Evolutionary conservation across 352 stramenopile genomes (phyloP).

Genomic region (Globisporangium acanthophoron): DNA sequence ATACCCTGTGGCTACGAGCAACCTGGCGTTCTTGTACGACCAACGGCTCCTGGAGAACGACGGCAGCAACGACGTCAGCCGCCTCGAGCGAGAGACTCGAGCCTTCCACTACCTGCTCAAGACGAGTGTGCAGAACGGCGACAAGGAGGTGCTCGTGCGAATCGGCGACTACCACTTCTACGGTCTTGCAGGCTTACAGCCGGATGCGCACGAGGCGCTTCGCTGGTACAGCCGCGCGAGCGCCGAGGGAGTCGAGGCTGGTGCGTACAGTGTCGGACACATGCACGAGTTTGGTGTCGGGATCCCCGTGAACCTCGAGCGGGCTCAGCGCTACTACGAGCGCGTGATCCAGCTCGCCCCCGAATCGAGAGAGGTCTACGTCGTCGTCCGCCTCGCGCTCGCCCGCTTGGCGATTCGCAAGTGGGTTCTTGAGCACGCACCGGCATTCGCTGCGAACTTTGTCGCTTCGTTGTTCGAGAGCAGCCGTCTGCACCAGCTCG

Average conservation of each 20-base stretch:
- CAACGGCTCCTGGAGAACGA: slow-evolving; percentile 28
- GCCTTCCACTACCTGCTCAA: slow-evolving; percentile 36
- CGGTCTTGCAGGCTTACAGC: slow-evolving; percentile 34
- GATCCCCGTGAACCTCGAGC: slow-evolving; percentile 36
- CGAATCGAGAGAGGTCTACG: slow-evolving; percentile 17
- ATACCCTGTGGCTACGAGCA: slow-evolving; percentile 59
- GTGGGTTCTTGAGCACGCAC: slow-evolving; percentile 23
- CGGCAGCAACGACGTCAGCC: slow-evolving; percentile 2
- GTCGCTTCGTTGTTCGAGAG: background rate
- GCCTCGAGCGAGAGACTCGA: slow-evolving; percentile 17
- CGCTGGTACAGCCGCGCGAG: slow-evolving; percentile 71
- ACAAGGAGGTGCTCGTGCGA: slow-evolving; percentile 57
- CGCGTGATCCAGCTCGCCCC: slow-evolving; percentile 45
- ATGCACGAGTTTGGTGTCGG: slow-evolving; percentile 69
- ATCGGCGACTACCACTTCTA: slow-evolving; percentile 81
- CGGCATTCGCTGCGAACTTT: slow-evolving; percentile 15
- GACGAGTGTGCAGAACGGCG: slow-evolving; percentile 29
- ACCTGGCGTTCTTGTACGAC: slow-evolving; percentile 76
- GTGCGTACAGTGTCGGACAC: slow-evolving; percentile 69
- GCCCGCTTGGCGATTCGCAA: slow-evolving; percentile 23
- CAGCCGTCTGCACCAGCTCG: background rate
- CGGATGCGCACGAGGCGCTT: slow-evolving; percentile 31
- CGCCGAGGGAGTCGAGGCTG: slow-evolving; percentile 41
- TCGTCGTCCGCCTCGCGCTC: slow-evolving; percentile 36
- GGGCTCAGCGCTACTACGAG: slow-evolving; percentile 60